A percentile compares a stretch with the other conserved stretches of the same genome.
These are phyloP conservation scores for Discostella stelligera DNA, from an alignment of 352 stramenopile genomes.

Conservation along the genomic window DNA sequence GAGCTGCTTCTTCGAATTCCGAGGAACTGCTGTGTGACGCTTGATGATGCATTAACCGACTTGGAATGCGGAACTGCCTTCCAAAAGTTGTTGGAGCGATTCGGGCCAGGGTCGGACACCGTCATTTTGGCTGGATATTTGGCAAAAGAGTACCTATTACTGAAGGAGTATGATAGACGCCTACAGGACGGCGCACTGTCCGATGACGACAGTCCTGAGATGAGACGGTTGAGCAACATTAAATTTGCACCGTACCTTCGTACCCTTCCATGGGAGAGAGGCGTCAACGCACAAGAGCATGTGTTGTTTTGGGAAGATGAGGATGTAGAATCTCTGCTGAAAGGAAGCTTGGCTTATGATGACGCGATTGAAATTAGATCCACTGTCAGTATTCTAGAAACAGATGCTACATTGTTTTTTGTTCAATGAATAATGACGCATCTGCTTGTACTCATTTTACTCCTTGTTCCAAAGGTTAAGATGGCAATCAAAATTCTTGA, in stretches of 20 bases:
- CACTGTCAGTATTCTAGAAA: slow-evolving; percentile 19
- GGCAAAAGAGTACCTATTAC: slow-evolving; percentile 68
- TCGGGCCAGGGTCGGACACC: slow-evolving; percentile 65
- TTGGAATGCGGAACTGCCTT: slow-evolving; percentile 58
- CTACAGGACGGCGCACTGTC: slow-evolving; percentile 26
- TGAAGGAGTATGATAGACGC: slow-evolving; percentile 41
- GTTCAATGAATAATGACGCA: neutral
- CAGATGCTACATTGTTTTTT: neutral
- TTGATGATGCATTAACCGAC: slow-evolving; percentile 57
- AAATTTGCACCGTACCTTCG: slow-evolving; percentile 66
- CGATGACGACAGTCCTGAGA: slow-evolving; percentile 35
- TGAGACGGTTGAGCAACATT: slow-evolving; percentile 38
- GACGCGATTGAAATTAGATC: slow-evolving; percentile 57
- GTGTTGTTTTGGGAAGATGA: slow-evolving; percentile 72
- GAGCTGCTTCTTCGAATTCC: slow-evolving; percentile 69
- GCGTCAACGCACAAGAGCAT: slow-evolving; percentile 78
- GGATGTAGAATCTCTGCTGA: slow-evolving; percentile 63
- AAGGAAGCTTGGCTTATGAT: slow-evolving; percentile 63
- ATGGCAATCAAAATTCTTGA: slow-evolving; percentile 65
- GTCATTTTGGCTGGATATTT: slow-evolving; percentile 70
- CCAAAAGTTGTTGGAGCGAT: slow-evolving; percentile 61
- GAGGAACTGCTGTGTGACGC: slow-evolving; percentile 61
- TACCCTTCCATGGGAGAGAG: slow-evolving; percentile 67
- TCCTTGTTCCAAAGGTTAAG: slow-evolving; percentile 45
- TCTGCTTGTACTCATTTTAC: neutral